These are phyloP conservation scores for Candida pseudoglaebosa DNA, from an alignment of 805 yeast genomes.

Conservation along the genomic window DNA sequence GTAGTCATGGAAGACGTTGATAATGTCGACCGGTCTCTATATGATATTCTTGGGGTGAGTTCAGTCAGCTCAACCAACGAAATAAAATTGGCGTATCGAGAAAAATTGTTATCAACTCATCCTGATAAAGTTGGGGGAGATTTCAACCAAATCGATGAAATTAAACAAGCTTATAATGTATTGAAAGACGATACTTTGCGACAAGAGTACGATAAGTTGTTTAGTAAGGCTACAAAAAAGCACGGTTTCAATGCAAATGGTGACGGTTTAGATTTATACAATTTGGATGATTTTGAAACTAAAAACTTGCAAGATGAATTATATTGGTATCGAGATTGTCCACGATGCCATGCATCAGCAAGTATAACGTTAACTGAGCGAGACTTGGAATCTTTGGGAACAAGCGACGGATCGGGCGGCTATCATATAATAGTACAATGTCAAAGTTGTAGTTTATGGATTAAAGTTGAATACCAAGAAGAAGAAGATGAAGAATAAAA, in stretches of 20 bases:
- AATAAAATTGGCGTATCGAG: conserved; percentile 62
- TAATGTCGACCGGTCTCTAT: conserved; percentile 29
- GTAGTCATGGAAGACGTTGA: conserved; percentile 6
- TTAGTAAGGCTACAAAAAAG: conserved; percentile 29
- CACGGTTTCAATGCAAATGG: conserved; percentile 46
- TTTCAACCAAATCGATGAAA: conserved; percentile 21
- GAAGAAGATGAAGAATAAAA: conserved; percentile 11
- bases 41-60: conserved; percentile 54
- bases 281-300: conserved; percentile 58
- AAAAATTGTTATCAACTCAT: conserved; percentile 57
- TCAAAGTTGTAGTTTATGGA: conserved; percentile 79
- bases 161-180: conserved; percentile 63
- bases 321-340: conserved; percentile 53
- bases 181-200: conserved; percentile 42
- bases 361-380: conserved; percentile 61
- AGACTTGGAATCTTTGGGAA: conserved; percentile 54
- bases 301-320: conserved; percentile 32
- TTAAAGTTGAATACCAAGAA: conserved; percentile 67
- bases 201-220: conserved; percentile 48
- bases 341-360: conserved; percentile 51
- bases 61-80: conserved; percentile 33
- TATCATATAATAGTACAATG: conserved; percentile 78
- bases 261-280: conserved; percentile 66
- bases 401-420: conserved; percentile 47
- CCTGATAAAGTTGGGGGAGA: conserved; percentile 61